A percentile compares a stretch with the other conserved stretches of the same genome.
Conservation (phyloP, 768 basidiomycete species). For the Sarcomyxa edulis region DNA sequence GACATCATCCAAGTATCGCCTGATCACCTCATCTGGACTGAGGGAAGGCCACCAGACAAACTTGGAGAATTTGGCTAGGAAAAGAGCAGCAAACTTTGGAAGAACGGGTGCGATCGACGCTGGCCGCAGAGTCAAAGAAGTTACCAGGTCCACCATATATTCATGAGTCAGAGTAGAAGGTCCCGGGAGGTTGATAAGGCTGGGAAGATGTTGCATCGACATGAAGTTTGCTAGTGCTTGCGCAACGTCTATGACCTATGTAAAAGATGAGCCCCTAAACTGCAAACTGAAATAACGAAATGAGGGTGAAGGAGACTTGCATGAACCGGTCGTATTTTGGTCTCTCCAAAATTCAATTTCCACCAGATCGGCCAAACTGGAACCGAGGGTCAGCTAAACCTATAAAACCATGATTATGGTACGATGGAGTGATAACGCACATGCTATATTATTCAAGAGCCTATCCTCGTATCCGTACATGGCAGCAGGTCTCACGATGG, state of each 20-base stretch:
- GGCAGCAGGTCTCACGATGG: conserved; percentile 77
- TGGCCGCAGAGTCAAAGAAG: conserved; percentile 73
- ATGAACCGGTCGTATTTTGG: conserved; percentile 88
- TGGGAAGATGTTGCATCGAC: conserved; percentile 51
- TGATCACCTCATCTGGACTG: conserved; percentile 84
- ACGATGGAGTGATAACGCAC: conserved; percentile 42
- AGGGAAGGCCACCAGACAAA: conserved; percentile 88
- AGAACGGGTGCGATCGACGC: conserved; percentile 68
- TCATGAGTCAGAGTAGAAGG: conserved; percentile 83
- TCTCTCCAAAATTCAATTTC: conserved; percentile 87
- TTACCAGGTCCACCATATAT: conserved; percentile 73
- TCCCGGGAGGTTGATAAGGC: conserved; percentile 81
- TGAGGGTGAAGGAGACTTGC: conserved; percentile 38
- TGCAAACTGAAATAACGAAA: conserved; percentile 12
- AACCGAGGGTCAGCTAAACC: conserved; percentile 9
- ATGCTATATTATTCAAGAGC: conserved; percentile 85
- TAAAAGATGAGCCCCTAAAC: neutral
- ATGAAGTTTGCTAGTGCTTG: conserved; percentile 83
- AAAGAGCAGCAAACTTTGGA: conserved; percentile 66
- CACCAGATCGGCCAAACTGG: conserved; percentile 89
- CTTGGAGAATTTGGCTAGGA: conserved; percentile 60
- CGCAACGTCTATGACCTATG: conserved; percentile 88
- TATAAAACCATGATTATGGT: conserved; percentile 7
- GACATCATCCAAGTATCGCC: conserved; percentile 82
- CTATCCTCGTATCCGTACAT: conserved; percentile 97